These are phyloP conservation scores for Aspergillus sp. DNA, from an alignment of 2,329 filamentous ascomycete genomes.

Conservation along the genomic window DNA sequence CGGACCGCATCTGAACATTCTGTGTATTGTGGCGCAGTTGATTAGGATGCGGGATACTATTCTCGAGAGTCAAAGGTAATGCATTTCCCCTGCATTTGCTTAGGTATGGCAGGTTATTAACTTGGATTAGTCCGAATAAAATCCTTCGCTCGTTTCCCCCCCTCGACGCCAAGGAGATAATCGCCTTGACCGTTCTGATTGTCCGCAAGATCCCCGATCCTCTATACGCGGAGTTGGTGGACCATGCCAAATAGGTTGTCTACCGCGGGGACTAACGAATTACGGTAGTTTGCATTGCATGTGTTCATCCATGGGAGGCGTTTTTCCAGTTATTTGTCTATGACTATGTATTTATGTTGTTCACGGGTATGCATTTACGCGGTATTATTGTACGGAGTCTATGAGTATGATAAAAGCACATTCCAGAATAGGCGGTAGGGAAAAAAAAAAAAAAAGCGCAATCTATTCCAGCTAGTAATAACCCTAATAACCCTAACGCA, in stretches of 20 bases:
- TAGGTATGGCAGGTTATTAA: no score
- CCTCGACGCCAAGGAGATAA: slow-evolving; percentile 74
- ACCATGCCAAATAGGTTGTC: slow-evolving; percentile 56
- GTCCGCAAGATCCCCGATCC: slow-evolving; percentile 85
- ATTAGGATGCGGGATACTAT: slow-evolving; percentile 80
- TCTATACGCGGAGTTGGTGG: slow-evolving; percentile 81
- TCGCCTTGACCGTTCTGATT: slow-evolving; percentile 74
- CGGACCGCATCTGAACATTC: slow-evolving; percentile 84
- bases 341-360: background rate
- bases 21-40: slow-evolving; percentile 93
- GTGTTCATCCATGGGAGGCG: background rate
- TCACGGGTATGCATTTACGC: no score
- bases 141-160: slow-evolving; percentile 80
- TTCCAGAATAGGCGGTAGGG: no score
- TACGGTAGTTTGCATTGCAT: background rate
- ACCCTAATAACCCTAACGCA: no score
- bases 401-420: no score
- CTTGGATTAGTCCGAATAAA: slow-evolving; percentile 67
- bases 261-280: no score
- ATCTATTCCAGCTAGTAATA: no score
- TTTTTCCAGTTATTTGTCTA: background rate
- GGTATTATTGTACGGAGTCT: background rate
- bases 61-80: slow-evolving; percentile 70
- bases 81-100: slow-evolving; percentile 5
- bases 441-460: no score